These are phyloP conservation scores for Xylariaceae sp. DNA, from an alignment of 2,329 filamentous ascomycete species.

Conservation along the genomic window DNA sequence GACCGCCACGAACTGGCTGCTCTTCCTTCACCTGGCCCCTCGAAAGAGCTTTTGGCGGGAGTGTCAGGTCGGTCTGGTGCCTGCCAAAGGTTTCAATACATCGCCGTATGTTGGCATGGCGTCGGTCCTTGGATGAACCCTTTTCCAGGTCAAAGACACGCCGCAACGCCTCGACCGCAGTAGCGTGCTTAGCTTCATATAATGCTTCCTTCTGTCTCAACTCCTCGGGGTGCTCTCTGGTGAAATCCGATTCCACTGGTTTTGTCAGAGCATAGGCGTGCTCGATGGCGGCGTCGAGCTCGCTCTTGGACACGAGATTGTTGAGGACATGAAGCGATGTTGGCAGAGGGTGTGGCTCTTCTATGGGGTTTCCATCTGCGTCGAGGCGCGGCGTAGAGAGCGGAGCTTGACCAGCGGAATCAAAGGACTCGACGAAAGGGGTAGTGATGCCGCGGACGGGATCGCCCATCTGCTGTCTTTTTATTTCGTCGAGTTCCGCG, in stretches of 20 bases:
- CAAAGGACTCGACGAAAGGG: constrained; percentile 78
- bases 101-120: constrained; percentile 76
- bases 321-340: constrained; percentile 60
- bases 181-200: constrained; percentile 57
- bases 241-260: constrained; percentile 42
- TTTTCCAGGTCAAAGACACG: constrained; percentile 77
- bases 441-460: constrained; percentile 75
- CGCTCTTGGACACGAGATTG: constrained; percentile 65
- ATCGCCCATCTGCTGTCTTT: constrained; percentile 65
- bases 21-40: constrained; percentile 39
- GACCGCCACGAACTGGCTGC: constrained; percentile 62
- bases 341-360: constrained; percentile 41
- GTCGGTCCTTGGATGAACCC: constrained; percentile 71
- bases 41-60: constrained; percentile 59
- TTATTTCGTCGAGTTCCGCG: constrained; percentile 61
- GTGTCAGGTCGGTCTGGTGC: constrained; percentile 73
- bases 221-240: constrained; percentile 38
- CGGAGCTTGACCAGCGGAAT: constrained; percentile 53
- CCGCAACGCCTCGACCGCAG: constrained; percentile 68
- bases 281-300: constrained; percentile 62
- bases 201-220: constrained; percentile 35
- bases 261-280: constrained; percentile 65
- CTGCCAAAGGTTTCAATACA: constrained; percentile 86
- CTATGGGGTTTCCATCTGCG: constrained; percentile 40
- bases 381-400: constrained; percentile 37